Evolutionary conservation across 805 yeast species (phyloP), one percentile per base, ranked within the genome.

Genomic region (Lachancea lanzarotensis): DNA sequence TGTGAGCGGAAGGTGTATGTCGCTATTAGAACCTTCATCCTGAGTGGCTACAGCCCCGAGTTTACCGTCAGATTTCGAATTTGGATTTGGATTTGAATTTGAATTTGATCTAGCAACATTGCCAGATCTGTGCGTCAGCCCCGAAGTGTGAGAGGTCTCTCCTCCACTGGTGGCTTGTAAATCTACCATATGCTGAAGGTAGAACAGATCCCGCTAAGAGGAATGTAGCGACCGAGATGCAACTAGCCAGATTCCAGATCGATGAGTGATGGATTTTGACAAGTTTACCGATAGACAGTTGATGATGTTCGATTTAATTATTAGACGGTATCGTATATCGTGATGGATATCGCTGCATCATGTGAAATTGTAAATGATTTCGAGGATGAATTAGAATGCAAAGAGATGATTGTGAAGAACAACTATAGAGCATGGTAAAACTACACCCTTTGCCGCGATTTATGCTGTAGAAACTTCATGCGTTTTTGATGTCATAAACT

Each of bases 1-100:
- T 1, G 60, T 53, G 12, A 62, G 50, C 8, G 67, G 65, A 10
- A 63, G 46, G 46, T 63, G 66, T 9, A 53, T 44, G 43, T 59
- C 60, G 35, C 53, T 53, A 32, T 47, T 42, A n/a, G 45, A 42
- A 17, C 33, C 45, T 8, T 36, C 10, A 11, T 10, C 8, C 41
- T 34, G 29, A 22, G 7, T 15, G 16, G 27, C 31, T 26, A 36
- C 30, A 26, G 34, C 22, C 27, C 15, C 36, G 19, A 17, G 32
- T 32, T 15, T 12, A 16, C 25, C 8, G 25, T 8, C 25, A 22
- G 25, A 22, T 8, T 22, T 22, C 8, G 25, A 22, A 22, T 8
- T 22, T 22, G 25, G 8, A 8, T 22, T 22, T 22, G 25, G 8
- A 8, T 22, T 22, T 22, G 25, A 22, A 8, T 13, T 40, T 27